These are phyloP conservation scores for Parasarocladium wereldwijsianum DNA, from an alignment of 2,329 filamentous ascomycete species.

Conservation along the genomic window DNA sequence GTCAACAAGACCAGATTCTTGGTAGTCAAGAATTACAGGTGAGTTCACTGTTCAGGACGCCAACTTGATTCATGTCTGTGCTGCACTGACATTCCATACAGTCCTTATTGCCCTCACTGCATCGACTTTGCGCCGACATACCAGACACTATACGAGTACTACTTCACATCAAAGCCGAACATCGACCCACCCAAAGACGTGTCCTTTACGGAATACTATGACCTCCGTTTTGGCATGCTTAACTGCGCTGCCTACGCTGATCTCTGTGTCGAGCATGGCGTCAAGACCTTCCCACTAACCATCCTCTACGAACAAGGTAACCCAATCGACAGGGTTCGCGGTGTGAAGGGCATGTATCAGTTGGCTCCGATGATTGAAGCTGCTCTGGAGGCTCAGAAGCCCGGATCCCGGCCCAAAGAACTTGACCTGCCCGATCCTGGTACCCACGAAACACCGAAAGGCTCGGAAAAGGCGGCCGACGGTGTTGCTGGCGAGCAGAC, in stretches of 20 bases:
- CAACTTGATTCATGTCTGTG: constrained; percentile 1
- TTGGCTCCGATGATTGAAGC: constrained; percentile 62
- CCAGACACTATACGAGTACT: constrained; percentile 92
- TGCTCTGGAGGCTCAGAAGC: constrained; percentile 61
- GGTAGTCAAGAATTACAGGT: constrained; percentile 56
- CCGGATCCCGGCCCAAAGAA: constrained; percentile 59
- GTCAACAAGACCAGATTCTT: constrained; percentile 37
- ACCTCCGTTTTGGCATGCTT: constrained; percentile 74
- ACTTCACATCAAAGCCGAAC: constrained; percentile 70
- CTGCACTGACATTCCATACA: constrained; percentile 16
- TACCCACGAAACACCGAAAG: constrained; percentile 30
- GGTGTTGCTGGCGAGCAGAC: constrained; percentile 7
- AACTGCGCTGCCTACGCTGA: constrained; percentile 79
- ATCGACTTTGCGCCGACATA: constrained; percentile 65
- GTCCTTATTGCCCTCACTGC: constrained; percentile 58
- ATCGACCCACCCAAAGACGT: constrained; percentile 36
- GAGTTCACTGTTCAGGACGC: constrained; percentile 10
- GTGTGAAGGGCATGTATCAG: constrained; percentile 49
- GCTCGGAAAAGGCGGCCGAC: constrained; percentile 20
- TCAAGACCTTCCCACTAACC: constrained; percentile 63
- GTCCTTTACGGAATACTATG: constrained; percentile 66
- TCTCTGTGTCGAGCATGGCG: constrained; percentile 53
- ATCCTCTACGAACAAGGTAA: constrained; percentile 69
- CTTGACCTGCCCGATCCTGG: constrained; percentile 59
- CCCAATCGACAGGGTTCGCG: constrained; percentile 45